Base-by-base conservation (phyloP, 768 basidiomycete species). In the Fomitopsis pulvina region DNA sequence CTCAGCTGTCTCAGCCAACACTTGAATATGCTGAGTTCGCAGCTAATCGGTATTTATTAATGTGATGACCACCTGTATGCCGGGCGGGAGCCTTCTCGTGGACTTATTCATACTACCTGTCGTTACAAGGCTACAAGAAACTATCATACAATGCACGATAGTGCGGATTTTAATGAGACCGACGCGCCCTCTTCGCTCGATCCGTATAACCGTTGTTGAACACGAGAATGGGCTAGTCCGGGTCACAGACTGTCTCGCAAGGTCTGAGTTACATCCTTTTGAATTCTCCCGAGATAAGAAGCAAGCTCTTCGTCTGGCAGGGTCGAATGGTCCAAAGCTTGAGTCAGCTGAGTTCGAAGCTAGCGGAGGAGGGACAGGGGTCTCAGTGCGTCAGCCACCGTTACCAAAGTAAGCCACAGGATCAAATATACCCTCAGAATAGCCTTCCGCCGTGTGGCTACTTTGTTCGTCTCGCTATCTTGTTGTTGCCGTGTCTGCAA, bases 301-400 rank as follows among this genome's bases (percentile, higher is more conserved):
- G 79, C 62, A 1, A 92, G 68, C 41, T 89, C 89, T 52, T 74
- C 72, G 47, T 85, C 81, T 1, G 87, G 87, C 26, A 92, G 74
- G 2, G 81, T 73, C 16, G 89, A 88, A 57, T 90, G 70, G 25
- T 87, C 79, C 34, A 80, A 66, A 0, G 81, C 85, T 66, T 93
- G 88, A 0, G 68, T 77, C 14, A 93, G 77, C 58, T 91, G 85
- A 0, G 84, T 83, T 47, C 77, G 76, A 34, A 91, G 76, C 87
- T 90, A 42, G 16, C 16, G 20, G n/a, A 28, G n/a, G 12, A 45
- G 12, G 28, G 4, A 10, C 8, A 25, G 46, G 38, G 25, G 4
- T 22, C 18, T 14, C 43, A 44, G 9, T 38, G 37, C 18, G 37
- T 27, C 16, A 52, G 46, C 22, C 14, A 43, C 21, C 4, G 8